Evolutionary conservation across 2,329 filamentous ascomycete genomes (phyloP).

Genomic region (Didymella segeticola): DNA sequence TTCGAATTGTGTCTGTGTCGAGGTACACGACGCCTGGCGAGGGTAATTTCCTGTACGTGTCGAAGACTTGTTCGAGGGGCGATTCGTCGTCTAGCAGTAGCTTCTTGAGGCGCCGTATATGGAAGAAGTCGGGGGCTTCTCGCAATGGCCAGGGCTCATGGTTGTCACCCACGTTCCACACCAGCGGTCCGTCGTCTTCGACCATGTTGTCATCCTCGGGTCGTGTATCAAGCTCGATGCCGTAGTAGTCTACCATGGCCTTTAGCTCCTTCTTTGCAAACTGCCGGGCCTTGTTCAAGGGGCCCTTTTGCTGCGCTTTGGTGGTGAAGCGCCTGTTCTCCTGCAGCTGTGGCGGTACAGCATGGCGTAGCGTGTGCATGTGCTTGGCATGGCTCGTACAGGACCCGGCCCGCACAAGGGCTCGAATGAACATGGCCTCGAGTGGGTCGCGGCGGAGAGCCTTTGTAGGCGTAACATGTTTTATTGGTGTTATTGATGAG

Average conservation of each 20-base stretch:
- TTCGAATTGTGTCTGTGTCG: slow-evolving; percentile 60
- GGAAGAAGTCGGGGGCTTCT: slow-evolving; percentile 41
- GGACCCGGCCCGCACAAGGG: slow-evolving; percentile 59
- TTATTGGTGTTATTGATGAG: slow-evolving; percentile 25
- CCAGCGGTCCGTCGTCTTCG: slow-evolving; percentile 35
- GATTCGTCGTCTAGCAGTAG: slow-evolving; percentile 54
- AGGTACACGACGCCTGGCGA: slow-evolving; percentile 62
- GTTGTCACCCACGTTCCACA: slow-evolving; percentile 42
- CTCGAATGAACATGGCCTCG: slow-evolving; percentile 61
- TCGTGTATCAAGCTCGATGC: slow-evolving; percentile 31
- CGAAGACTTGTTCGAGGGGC: slow-evolving; percentile 58
- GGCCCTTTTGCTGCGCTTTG: slow-evolving; percentile 19
- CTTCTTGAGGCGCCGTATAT: slow-evolving; percentile 45
- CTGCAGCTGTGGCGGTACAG: slow-evolving; percentile 1
- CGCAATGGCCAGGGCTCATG: slow-evolving; percentile 45
- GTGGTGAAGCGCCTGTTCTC: slow-evolving; percentile 11
- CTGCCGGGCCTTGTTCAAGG: slow-evolving; percentile 35
- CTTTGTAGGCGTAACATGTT: slow-evolving; percentile 11
- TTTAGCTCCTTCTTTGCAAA: slow-evolving; percentile 53
- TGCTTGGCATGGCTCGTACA: slow-evolving; percentile 58
- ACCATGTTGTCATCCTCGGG: slow-evolving; percentile 36
- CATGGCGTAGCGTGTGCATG: slow-evolving; percentile 26
- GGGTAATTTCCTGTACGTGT: slow-evolving; percentile 60
- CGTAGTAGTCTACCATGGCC: slow-evolving; percentile 58
- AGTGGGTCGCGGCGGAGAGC: slow-evolving; percentile 47